phyloP scores from a whole-genome alignment of 116 monocot genomes.

The Phalaenopsis hybrid region DNA sequence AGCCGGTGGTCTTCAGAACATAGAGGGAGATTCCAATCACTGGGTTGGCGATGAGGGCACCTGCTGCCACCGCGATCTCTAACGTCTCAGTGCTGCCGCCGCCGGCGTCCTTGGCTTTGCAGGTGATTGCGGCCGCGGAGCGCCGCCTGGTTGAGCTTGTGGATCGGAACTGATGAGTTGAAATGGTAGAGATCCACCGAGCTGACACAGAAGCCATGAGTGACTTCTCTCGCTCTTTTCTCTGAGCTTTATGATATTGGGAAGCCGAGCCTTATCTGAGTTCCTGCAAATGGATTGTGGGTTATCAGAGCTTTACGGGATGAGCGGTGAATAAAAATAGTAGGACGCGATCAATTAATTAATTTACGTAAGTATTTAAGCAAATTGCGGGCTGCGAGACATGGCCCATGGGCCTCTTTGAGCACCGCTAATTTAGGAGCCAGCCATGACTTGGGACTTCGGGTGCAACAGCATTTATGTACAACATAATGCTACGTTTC shows the following conservation, averaged over 20 bases:
- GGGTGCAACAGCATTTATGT: no score
- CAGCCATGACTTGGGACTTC: no score
- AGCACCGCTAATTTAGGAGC: no score
- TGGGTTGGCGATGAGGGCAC: constrained; percentile 48
- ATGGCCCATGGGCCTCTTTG: no score
- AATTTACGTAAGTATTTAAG: no score
- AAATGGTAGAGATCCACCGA: not conserved
- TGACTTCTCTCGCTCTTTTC: not conserved
- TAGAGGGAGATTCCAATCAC: constrained; percentile 62
- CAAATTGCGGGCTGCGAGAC: no score
- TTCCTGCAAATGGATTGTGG: no score
- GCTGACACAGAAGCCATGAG: not conserved
- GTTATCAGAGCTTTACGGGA: no score
- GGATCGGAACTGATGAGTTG: not conserved
- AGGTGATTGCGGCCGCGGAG: constrained; percentile 10
- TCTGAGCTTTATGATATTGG: not conserved
- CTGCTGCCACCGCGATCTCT: constrained; percentile 34
- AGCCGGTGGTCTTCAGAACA: constrained; percentile 82
- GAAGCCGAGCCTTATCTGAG: no score
- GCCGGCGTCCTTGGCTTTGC: constrained; percentile 44
- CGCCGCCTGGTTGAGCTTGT: not conserved
- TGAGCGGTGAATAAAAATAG: no score
- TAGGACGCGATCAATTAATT: no score
- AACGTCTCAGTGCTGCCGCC: constrained; percentile 1
- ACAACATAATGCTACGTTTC: no score